Percentiles rank a stretch among this genome's conserved stretches.
Conservation (phyloP, 108 stramenopile species). For the Discostella pseudostelligera region DNA sequence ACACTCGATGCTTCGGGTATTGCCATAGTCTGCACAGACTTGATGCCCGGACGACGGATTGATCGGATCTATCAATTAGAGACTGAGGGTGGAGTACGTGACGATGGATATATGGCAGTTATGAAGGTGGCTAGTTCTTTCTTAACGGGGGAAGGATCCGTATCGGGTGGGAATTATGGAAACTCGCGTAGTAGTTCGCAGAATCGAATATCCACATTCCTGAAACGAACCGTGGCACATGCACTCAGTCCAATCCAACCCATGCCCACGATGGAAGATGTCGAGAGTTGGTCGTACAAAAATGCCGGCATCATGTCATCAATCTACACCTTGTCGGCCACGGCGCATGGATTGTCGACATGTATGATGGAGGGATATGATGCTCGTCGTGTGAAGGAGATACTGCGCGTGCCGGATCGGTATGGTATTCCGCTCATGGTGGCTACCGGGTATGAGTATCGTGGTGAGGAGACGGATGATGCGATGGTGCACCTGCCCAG, state of each 20-base stretch:
- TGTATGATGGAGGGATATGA: constrained; percentile 86
- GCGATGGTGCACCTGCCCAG: no score
- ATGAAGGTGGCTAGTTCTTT: constrained; percentile 69
- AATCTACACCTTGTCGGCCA: constrained; percentile 63
- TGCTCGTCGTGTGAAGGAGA: constrained; percentile 57
- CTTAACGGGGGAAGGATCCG: constrained; percentile 66
- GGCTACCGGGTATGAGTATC: no score
- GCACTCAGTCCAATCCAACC: constrained; percentile 59
- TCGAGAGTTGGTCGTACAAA: constrained; percentile 76
- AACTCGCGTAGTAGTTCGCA: no score
- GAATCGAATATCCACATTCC: constrained; percentile 54
- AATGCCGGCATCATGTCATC: constrained; percentile 64
- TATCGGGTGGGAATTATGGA: constrained; percentile 1
- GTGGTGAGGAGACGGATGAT: no score
- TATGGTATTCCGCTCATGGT: no score
- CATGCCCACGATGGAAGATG: constrained; percentile 72
- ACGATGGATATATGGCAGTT: constrained; percentile 63
- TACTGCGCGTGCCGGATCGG: constrained; percentile 33
- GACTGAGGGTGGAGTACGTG: constrained; percentile 37
- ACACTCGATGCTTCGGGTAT: constrained; percentile 66
- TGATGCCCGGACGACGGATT: constrained; percentile 70
- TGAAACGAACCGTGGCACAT: constrained; percentile 58
- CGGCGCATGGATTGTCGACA: constrained; percentile 66
- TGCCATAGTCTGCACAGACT: constrained; percentile 74
- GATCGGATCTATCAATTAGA: constrained; percentile 66